Percentiles rank a stretch among this genome's conserved stretches.
Evolutionary conservation across 345 rosid genomes (phyloP).

Genomic region (Aurinia saxatilis): DNA sequence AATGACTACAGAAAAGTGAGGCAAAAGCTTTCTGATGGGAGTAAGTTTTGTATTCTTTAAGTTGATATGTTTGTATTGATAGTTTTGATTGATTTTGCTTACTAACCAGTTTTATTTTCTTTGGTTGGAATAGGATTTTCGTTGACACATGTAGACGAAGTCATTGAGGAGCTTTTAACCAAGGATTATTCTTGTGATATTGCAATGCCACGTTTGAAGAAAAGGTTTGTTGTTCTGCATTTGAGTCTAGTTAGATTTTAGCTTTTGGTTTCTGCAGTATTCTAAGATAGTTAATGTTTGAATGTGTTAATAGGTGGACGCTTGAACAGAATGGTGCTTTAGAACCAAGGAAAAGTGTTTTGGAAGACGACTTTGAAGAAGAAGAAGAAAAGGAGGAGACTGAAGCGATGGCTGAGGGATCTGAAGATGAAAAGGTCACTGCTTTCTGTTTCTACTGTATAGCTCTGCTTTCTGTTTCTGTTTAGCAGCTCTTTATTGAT

Average conservation of each 20-base stretch:
- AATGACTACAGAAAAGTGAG: slow-evolving; percentile 86
- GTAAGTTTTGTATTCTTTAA: slow-evolving; percentile 33
- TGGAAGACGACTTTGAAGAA: slow-evolving; percentile 97
- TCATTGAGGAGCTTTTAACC: slow-evolving; percentile 77
- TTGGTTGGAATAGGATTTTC: slow-evolving; percentile 36
- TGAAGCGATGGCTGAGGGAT: slow-evolving; percentile 47
- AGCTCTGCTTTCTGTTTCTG: background rate
- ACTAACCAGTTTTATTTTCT: background rate
- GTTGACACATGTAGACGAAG: slow-evolving; percentile 78
- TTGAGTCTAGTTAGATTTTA: background rate
- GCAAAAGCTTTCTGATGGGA: slow-evolving; percentile 52
- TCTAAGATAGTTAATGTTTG: background rate
- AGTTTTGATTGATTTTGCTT: background rate
- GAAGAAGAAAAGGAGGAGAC: slow-evolving; percentile 93
- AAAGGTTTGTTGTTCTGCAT: slow-evolving; percentile 39
- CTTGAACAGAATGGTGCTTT: slow-evolving; percentile 62
- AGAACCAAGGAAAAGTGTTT: slow-evolving; percentile 80
- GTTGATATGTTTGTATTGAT: background rate
- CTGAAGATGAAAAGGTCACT: slow-evolving; percentile 64
- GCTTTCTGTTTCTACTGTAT: too few species aligned
- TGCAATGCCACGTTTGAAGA: slow-evolving; percentile 83
- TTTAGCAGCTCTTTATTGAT: background rate
- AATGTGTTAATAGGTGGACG: slow-evolving; percentile 47
- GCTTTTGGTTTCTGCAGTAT: background rate
- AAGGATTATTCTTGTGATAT: slow-evolving; percentile 84